Evolutionary conservation across 257 asterid genomes (phyloP).

Genomic region (Oldenlandia corymbosa): DNA sequence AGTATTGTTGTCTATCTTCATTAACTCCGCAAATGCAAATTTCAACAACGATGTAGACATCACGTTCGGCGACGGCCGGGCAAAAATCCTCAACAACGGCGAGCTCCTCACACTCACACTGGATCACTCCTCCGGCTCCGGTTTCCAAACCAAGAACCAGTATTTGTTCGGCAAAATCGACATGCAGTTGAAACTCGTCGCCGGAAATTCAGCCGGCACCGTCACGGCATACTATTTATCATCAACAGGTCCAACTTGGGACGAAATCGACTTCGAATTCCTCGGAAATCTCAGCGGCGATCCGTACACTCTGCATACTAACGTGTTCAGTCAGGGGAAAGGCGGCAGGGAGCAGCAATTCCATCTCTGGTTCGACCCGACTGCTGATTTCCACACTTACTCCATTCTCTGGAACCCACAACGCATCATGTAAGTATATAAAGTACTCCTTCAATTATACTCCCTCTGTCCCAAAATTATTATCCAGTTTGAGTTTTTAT

Average conservation of each 20-base stretch:
- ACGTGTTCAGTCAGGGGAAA: slow-evolving; percentile 39
- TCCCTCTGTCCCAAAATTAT: background rate
- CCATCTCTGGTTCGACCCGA: slow-evolving; percentile 46
- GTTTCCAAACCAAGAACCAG: slow-evolving; percentile 37
- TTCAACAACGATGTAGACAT: slow-evolving; percentile 31
- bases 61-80: slow-evolving; percentile 40
- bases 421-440: slow-evolving; percentile 33
- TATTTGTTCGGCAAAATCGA: slow-evolving; percentile 31
- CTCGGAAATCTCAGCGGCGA: slow-evolving; percentile 42
- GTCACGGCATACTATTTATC: slow-evolving; percentile 44
- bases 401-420: slow-evolving; percentile 48
- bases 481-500: too few relatives aligned
- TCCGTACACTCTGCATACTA: slow-evolving; percentile 41
- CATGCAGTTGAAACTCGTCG: slow-evolving; percentile 27
- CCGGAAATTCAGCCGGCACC: slow-evolving; percentile 46
- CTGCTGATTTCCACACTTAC: slow-evolving; percentile 43
- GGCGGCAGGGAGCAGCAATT: slow-evolving; percentile 47
- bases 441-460: too few relatives aligned
- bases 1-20: background rate
- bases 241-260: slow-evolving; percentile 37
- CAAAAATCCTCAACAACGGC: slow-evolving; percentile 27
- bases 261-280: slow-evolving; percentile 49
- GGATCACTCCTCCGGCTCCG: slow-evolving; percentile 33
- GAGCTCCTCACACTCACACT: slow-evolving; percentile 34
- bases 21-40: slow-evolving; percentile 9